Evolutionary conservation across 169 alveolate species (phyloP).

Genomic region (Plasmodium ovale): DNA sequence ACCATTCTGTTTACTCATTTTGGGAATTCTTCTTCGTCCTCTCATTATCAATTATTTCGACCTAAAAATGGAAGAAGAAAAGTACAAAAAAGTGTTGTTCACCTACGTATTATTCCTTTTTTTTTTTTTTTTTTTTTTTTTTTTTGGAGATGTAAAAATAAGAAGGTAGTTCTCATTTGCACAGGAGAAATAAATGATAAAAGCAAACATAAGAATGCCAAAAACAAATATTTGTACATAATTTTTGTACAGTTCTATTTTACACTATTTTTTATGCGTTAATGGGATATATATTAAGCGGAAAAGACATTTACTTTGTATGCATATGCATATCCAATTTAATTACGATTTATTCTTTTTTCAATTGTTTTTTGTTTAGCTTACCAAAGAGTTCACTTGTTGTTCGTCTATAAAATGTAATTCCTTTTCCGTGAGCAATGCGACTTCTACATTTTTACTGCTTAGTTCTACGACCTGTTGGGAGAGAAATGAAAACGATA

Average conservation of each 20-base stretch:
- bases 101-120: no score
- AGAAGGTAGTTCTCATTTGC: background rate
- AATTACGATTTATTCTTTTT: no score
- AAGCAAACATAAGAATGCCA: background rate
- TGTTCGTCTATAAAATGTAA: slow-evolving; percentile 81
- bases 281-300: no score
- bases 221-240: no score
- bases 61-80: slow-evolving; percentile 27
- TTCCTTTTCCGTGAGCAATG: slow-evolving; percentile 84
- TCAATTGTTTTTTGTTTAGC: no score
- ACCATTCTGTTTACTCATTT: slow-evolving; percentile 21
- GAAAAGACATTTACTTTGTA: no score
- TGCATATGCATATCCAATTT: no score
- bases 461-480: slow-evolving; percentile 88
- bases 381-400: slow-evolving; percentile 77
- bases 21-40: slow-evolving; percentile 56
- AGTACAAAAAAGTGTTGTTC: background rate
- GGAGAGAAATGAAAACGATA: background rate
- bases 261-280: no score
- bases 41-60: slow-evolving; percentile 63
- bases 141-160: background rate
- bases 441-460: slow-evolving; percentile 91
- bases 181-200: background rate
- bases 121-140: no score
- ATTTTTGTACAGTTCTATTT: no score